Evolutionary conservation across 2,329 filamentous ascomycete species (phyloP), one percentile per base, ranked within the genome.

Genomic region (Colletotrichum echinochloae): DNA sequence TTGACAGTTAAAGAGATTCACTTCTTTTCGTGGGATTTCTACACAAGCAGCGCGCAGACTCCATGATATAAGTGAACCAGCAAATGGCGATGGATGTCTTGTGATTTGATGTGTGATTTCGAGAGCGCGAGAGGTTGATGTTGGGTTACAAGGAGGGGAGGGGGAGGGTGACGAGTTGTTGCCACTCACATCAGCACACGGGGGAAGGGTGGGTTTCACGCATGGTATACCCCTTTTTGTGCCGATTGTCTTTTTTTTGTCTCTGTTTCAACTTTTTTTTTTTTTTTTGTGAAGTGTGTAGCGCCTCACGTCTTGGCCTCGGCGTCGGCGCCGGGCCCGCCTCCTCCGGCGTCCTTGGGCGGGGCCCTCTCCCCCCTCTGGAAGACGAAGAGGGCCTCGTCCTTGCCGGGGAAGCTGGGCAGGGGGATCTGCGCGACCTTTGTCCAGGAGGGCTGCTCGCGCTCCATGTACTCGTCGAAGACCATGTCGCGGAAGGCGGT

Each of bases 381-480:
- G 74, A 91, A 94, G 26, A 93, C 85, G 79, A 90, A 94, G 65
- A 94, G 76, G 0, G 89, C 92, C 80, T 94, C 92, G 75, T 94
- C 92, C 78, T 94, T 94, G 35, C 90, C 92, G 3, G 91, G 89
- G 79, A 94, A 94, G 78, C 90, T 93, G 28, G 91, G 91, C 76
- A 94, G 78, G 5, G 91, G 86, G 72, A 94, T 84, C 81, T 92
- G 90, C 18, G 88, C 84, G 2, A 88, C 83, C 78, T 87, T 86
- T 60, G 85, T 83, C 87, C 90, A 94, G 1, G 82, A 83, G 33
- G 76, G 78, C 74, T 88, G 85, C 76, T 91, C 87, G 57, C 78
- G 81, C 70, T 80, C 85, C 81, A 94, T 89, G 82, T 89, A 94
- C 75, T 90, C 85, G 74, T 90, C 90, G 78, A 93, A 88, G 30